Percentiles rank a stretch among this genome's conserved stretches.
Evolutionary conservation across 1,139 yeast genomes (phyloP).

Genomic region (Nadsonia starkeyi-henricii): DNA sequence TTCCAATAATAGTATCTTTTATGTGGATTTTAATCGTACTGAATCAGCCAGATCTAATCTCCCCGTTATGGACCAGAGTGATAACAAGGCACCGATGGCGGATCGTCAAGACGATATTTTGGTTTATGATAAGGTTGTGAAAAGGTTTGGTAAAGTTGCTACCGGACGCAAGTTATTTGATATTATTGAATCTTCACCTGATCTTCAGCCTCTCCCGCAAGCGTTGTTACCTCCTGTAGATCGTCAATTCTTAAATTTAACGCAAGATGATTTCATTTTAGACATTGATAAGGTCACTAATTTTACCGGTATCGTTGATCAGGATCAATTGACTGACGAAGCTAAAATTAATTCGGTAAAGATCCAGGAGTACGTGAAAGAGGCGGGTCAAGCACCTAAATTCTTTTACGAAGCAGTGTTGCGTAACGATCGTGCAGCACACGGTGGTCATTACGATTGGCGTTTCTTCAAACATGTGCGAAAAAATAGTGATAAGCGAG

Average conservation of each 20-base stretch:
- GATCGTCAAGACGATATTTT: not conserved
- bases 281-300: not conserved
- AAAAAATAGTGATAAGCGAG: slow-evolving; percentile 14
- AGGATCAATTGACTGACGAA: not conserved
- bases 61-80: not conserved
- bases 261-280: not conserved
- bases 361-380: not conserved
- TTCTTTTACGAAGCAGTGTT: not conserved
- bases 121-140: not conserved
- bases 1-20: not conserved
- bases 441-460: slow-evolving; percentile 46
- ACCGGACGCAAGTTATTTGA: not conserved
- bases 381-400: not conserved
- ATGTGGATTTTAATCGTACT: not conserved
- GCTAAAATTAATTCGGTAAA: not conserved
- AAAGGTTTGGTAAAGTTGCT: not conserved
- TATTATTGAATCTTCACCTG: not conserved
- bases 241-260: not conserved
- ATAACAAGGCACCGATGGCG: not conserved
- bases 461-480: slow-evolving; percentile 50
- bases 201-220: not conserved
- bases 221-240: not conserved
- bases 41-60: not conserved
- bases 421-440: not conserved
- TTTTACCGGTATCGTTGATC: not conserved